These are phyloP conservation scores for Umbelopsis sp. DNA, from an alignment of 371 early-diverging fungal genomes.

Conservation along the genomic window DNA sequence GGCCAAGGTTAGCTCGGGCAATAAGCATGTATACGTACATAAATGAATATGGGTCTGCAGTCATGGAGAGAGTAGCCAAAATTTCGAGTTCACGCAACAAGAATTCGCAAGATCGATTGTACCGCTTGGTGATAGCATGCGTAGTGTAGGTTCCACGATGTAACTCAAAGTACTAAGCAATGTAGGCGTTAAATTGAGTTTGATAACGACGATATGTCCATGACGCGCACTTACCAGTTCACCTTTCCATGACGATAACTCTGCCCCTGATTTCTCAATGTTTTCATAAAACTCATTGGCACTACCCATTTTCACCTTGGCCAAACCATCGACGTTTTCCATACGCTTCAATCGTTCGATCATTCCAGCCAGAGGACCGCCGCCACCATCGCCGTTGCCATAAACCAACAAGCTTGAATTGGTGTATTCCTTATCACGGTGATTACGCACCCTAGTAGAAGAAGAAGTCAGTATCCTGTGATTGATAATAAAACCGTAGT, in stretches of 20 bases:
- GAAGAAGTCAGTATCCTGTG: neutral
- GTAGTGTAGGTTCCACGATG: constrained; percentile 96
- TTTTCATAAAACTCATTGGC: constrained; percentile 80
- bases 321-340: constrained; percentile 73
- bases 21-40: constrained; percentile 15
- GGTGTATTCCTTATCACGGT: constrained; percentile 81
- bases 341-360: constrained; percentile 79
- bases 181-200: neutral
- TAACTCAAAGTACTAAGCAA: constrained; percentile 81
- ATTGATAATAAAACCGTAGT: neutral
- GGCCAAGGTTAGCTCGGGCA: neutral
- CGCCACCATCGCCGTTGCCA: constrained; percentile 98
- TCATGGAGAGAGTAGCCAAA: constrained; percentile 50
- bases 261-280: constrained; percentile 67
- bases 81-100: constrained; percentile 84
- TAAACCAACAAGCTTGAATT: constrained; percentile 85
- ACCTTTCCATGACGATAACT: constrained; percentile 88
- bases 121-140: constrained; percentile 78
- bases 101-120: constrained; percentile 82
- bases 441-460: constrained; percentile 66
- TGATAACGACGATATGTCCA: neutral
- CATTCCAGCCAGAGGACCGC: constrained; percentile 86
- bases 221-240: constrained; percentile 65
- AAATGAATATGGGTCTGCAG: constrained; percentile 31
- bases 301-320: constrained; percentile 68